Conservation (phyloP, 495 filamentous ascomycete genomes). For the Hamigera avellanea region DNA sequence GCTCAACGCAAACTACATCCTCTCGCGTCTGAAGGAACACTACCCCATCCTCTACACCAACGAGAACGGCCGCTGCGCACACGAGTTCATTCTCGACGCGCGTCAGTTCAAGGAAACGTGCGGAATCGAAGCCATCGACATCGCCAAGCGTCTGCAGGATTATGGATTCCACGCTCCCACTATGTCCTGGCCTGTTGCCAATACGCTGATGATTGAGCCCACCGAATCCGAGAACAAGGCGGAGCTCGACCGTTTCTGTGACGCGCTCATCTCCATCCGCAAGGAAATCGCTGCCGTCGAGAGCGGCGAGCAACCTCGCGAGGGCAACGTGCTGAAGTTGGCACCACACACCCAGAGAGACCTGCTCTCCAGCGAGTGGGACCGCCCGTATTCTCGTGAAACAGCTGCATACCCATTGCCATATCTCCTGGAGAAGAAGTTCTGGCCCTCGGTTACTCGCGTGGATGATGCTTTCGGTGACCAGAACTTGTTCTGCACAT, state of each 20-base stretch:
- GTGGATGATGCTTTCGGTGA: slow-evolving; percentile 92
- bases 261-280: slow-evolving; percentile 83
- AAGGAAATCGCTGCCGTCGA: slow-evolving; percentile 79
- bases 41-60: slow-evolving; percentile 93
- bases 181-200: slow-evolving; percentile 95
- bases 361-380: slow-evolving; percentile 58
- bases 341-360: slow-evolving; percentile 82
- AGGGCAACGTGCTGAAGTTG: slow-evolving; percentile 88
- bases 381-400: slow-evolving; percentile 67
- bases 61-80: slow-evolving; percentile 73
- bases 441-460: slow-evolving; percentile 87
- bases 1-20: slow-evolving; percentile 96
- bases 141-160: slow-evolving; percentile 95
- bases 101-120: slow-evolving; percentile 75
- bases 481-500: slow-evolving; percentile 91
- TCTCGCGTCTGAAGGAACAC: slow-evolving; percentile 78
- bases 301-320: slow-evolving; percentile 61
- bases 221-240: slow-evolving; percentile 91
- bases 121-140: slow-evolving; percentile 88
- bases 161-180: slow-evolving; percentile 98
- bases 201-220: slow-evolving; percentile 98
- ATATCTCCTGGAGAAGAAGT: slow-evolving; percentile 91
- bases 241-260: slow-evolving; percentile 90
- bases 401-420: slow-evolving; percentile 80
- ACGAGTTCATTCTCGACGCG: slow-evolving; percentile 96